These are phyloP conservation scores for Solanum chmielewskii DNA, from an alignment of 257 asterid genomes.

Conservation along the genomic window DNA sequence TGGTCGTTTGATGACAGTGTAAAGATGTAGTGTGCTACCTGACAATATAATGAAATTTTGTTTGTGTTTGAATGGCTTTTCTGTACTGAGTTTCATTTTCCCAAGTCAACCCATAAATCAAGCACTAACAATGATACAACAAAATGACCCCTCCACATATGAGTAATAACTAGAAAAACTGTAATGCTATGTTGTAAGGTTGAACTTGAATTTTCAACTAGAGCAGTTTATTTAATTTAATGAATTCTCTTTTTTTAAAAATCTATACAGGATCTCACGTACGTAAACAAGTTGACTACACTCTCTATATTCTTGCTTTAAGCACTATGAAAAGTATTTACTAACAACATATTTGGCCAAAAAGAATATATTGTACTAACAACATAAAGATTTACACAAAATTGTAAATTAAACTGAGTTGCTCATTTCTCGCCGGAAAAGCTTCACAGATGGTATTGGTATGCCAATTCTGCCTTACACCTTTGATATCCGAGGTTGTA, in stretches of 20 bases:
- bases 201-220: not conserved
- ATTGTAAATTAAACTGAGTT: not conserved
- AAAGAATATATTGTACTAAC: not conserved
- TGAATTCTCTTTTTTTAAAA: not conserved
- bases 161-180: not conserved
- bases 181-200: not conserved
- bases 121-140: not conserved
- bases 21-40: not conserved
- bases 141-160: not conserved
- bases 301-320: not conserved
- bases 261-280: not conserved
- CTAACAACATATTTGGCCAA: not conserved
- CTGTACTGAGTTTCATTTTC: not conserved
- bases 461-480: not conserved
- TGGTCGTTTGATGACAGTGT: not conserved
- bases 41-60: slow-evolving; percentile 2
- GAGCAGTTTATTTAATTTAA: not conserved
- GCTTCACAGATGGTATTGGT: not conserved
- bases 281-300: not conserved
- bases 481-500: not conserved
- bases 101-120: not conserved
- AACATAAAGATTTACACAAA: not conserved
- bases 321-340: not conserved
- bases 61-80: not conserved
- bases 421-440: not conserved